Conservation (phyloP, 352 stramenopile species). For the Pythium brachiatum region DNA sequence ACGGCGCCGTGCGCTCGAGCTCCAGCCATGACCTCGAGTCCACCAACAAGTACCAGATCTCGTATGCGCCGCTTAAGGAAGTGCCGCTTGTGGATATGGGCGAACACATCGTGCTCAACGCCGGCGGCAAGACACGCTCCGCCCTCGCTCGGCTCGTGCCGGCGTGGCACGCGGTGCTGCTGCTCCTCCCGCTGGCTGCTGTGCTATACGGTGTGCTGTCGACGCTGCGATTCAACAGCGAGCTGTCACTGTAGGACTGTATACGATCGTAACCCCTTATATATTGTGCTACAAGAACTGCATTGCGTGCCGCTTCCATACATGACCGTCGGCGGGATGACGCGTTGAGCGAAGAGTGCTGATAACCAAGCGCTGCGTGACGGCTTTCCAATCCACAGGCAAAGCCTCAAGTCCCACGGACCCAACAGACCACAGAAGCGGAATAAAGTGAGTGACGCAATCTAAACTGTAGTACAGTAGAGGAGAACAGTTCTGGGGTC, state of each 20-base stretch:
- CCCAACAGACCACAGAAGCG: too few species aligned
- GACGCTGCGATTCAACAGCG: not conserved
- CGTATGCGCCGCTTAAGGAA: constrained; percentile 48
- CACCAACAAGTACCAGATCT: constrained; percentile 62
- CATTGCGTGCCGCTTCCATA: too few species aligned
- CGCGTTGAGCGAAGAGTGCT: not conserved
- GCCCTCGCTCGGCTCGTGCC: not conserved
- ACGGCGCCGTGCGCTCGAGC: constrained; percentile 43
- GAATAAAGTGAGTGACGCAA: too few species aligned
- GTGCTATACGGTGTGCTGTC: constrained; percentile 18
- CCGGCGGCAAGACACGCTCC: constrained; percentile 13
- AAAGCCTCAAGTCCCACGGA: too few species aligned
- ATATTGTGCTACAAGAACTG: not conserved
- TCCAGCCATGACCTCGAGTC: constrained; percentile 24
- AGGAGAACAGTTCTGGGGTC: too few species aligned
- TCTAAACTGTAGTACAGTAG: too few species aligned
- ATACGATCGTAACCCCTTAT: not conserved
- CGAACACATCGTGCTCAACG: constrained; percentile 55
- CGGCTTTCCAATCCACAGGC: too few species aligned
- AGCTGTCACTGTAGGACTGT: constrained; percentile 9
- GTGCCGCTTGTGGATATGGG: constrained; percentile 52
- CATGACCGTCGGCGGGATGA: too few species aligned
- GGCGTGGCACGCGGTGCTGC: constrained; percentile 26
- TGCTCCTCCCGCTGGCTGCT: constrained; percentile 28
- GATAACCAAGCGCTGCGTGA: too few species aligned